Conservation (phyloP, 345 rosid genomes). For the Geranium rotundifolium region DNA sequence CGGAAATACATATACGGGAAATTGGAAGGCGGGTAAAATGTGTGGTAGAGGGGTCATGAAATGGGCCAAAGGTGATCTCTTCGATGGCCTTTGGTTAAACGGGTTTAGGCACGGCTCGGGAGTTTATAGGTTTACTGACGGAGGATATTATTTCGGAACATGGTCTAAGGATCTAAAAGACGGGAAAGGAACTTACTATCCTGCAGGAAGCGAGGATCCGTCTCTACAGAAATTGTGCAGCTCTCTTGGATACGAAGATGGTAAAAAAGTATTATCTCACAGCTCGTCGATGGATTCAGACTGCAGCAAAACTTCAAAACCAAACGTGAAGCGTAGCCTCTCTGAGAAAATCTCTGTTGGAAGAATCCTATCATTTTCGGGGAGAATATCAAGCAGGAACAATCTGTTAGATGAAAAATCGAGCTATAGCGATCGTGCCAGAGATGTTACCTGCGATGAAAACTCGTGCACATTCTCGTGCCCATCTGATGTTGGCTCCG, state of each 20-base stretch:
- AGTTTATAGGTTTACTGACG: slow-evolving; percentile 64
- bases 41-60: slow-evolving; percentile 82
- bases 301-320: slow-evolving; percentile 25
- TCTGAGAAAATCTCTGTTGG: slow-evolving; percentile 40
- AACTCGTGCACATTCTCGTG: slow-evolving; percentile 27
- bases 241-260: slow-evolving; percentile 37
- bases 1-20: slow-evolving; percentile 72
- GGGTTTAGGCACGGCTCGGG: slow-evolving; percentile 78
- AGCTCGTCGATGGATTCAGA: slow-evolving; percentile 36
- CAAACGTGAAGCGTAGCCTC: slow-evolving; percentile 29
- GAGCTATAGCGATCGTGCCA: slow-evolving; percentile 20
- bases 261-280: slow-evolving; percentile 29
- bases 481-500: slow-evolving; percentile 24
- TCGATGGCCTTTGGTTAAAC: slow-evolving; percentile 71
- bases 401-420: slow-evolving; percentile 28
- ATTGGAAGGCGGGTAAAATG: slow-evolving; percentile 75
- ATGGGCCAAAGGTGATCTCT: slow-evolving; percentile 78
- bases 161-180: slow-evolving; percentile 78
- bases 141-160: slow-evolving; percentile 68
- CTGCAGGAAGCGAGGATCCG: slow-evolving; percentile 66
- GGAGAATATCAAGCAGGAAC: slow-evolving; percentile 37
- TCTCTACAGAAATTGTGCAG: slow-evolving; percentile 44
- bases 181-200: slow-evolving; percentile 81
- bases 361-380: slow-evolving; percentile 32
- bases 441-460: slow-evolving; percentile 25